phyloP scores from a whole-genome alignment of 2,329 filamentous ascomycete species.

The Escovopsis sp. region DNA sequence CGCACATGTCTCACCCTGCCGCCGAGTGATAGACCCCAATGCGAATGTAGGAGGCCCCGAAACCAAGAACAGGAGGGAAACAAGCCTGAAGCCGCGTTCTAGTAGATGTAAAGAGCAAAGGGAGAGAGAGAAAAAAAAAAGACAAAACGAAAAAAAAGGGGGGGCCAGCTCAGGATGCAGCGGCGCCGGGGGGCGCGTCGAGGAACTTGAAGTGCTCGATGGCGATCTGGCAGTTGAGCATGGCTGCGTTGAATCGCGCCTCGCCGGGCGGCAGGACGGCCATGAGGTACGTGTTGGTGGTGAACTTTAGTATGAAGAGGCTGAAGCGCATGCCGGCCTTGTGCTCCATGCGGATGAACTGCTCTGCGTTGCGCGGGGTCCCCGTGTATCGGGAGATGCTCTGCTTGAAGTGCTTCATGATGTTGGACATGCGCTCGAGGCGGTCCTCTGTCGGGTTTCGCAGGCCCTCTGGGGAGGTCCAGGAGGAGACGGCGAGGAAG shows the following conservation, averaged over 20 bases:
- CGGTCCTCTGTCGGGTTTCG: conserved; percentile 83
- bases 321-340: conserved; percentile 68
- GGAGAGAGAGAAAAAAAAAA: too few species aligned
- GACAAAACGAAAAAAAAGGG: too few species aligned
- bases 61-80: too few species aligned
- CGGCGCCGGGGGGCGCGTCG: conserved; percentile 27
- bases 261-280: conserved; percentile 85
- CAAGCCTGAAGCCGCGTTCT: too few species aligned
- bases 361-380: conserved; percentile 66
- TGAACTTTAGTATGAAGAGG: conserved; percentile 89
- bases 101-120: too few species aligned
- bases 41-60: too few species aligned
- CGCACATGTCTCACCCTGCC: too few species aligned
- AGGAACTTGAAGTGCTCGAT: conserved; percentile 64
- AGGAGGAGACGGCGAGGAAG: conserved; percentile 89
- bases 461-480: conserved; percentile 60
- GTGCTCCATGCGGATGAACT: conserved; percentile 69
- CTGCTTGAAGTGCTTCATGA: conserved; percentile 98
- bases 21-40: too few species aligned
- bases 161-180: too few species aligned
- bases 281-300: conserved; percentile 93
- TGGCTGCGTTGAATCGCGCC: conserved; percentile 76
- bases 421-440: conserved; percentile 87
- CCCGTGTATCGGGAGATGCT: conserved; percentile 60
- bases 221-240: conserved; percentile 80